phyloP scores from a whole-genome alignment of 805 yeast species.

The Nakazawaea peltata region DNA sequence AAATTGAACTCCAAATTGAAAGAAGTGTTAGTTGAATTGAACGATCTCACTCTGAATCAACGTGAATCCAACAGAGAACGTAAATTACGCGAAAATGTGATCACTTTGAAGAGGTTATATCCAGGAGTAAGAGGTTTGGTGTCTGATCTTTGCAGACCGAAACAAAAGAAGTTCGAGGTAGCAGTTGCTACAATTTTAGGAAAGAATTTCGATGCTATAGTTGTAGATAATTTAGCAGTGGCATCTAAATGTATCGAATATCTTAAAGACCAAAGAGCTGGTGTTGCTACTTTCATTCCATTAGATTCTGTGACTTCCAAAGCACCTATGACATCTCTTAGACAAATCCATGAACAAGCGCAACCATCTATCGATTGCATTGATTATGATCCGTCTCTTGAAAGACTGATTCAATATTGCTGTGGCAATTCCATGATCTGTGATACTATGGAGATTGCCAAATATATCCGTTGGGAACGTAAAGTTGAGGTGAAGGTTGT shows the following conservation, averaged over 20 bases:
- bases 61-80: conserved; percentile 69
- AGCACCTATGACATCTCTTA: conserved; percentile 43
- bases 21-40: conserved; percentile 50
- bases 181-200: conserved; percentile 80
- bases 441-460: conserved; percentile 62
- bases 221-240: conserved; percentile 69
- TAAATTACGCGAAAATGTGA: conserved; percentile 63
- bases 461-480: conserved; percentile 60
- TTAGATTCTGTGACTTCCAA: conserved; percentile 63
- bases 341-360: conserved; percentile 45
- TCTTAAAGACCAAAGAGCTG: conserved; percentile 77
- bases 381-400: conserved; percentile 57
- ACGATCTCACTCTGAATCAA: conserved; percentile 67
- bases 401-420: conserved; percentile 71
- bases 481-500: conserved; percentile 59
- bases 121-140: conserved; percentile 84
- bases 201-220: conserved; percentile 67
- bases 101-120: conserved; percentile 59
- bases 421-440: conserved; percentile 77
- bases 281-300: conserved; percentile 84
- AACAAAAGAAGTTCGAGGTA: conserved; percentile 58
- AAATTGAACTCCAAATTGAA: conserved; percentile 58
- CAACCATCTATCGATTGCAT: conserved; percentile 71
- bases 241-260: conserved; percentile 73
- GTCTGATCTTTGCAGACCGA: conserved; percentile 72